A percentile compares a stretch with the other conserved stretches of the same genome.
These are phyloP conservation scores for Lipomyces anomalus DNA, from an alignment of 805 yeast species.

Conservation along the genomic window DNA sequence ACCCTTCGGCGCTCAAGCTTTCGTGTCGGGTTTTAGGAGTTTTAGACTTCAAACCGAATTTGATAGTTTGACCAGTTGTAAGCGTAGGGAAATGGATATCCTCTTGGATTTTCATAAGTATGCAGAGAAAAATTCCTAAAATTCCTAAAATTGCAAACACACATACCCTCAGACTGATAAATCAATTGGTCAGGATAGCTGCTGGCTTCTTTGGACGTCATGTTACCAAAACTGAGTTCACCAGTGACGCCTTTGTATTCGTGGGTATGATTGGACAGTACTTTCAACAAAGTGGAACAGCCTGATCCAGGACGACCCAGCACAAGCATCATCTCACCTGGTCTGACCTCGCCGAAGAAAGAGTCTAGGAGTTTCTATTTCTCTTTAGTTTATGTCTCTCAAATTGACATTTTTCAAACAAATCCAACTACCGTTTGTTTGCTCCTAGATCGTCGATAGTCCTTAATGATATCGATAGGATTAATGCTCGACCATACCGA, in stretches of 20 bases:
- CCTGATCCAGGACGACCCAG: conserved; percentile 78
- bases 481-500: not conserved
- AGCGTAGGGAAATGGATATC: conserved; percentile 74
- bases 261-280: conserved; percentile 29
- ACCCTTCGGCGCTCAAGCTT: conserved; percentile 43
- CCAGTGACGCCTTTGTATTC: conserved; percentile 43
- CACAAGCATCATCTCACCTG: conserved; percentile 63
- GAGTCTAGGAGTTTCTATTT: conserved; percentile 39
- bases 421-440: too few species aligned
- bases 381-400: too few species aligned
- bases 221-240: conserved; percentile 54
- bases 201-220: conserved; percentile 47
- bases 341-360: conserved; percentile 50
- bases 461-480: not conserved
- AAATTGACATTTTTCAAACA: too few species aligned
- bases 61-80: conserved; percentile 67
- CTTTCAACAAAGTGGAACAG: conserved; percentile 58
- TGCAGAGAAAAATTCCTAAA: too few species aligned
- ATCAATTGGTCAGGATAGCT: not conserved
- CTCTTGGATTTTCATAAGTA: too few species aligned
- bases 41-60: conserved; percentile 63
- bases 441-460: too few species aligned
- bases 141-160: too few species aligned
- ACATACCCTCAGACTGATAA: not conserved
- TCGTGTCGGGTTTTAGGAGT: conserved; percentile 55